Evolutionary conservation across 176 grass and related monocot species (phyloP), one percentile per base, ranked within the genome.

Genomic region (Musa itinerans): DNA sequence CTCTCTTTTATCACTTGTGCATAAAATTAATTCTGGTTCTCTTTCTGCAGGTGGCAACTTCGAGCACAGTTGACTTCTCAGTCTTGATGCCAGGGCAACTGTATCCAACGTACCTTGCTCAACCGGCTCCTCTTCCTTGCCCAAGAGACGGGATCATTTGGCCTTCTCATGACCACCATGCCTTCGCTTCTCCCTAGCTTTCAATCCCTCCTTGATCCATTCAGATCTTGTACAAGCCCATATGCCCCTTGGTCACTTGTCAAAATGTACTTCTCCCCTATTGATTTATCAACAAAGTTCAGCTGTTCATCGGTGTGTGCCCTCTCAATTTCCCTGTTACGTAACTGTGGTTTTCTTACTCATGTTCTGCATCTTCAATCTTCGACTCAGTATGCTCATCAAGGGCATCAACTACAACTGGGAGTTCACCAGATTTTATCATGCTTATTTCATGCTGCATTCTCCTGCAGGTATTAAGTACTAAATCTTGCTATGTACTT

Each of bases 81-180:
- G 77, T 79, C 16, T 70, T 79, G 66, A 79, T 79, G 77, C 77
- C 77, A 6, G 77, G 77, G 10, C 65, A 59, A 52, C 19, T 4
- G 27, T 79, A 58, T 69, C 77, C 77, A 27, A 79, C 77, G 12
- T 79, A 56, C 66, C 24, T 79, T 17, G 77, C 77, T 56, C 77
- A 70, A 10, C 77, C 53, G 48, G 52, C 77, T 57, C 77, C 77
- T 59, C 77, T 58, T 51, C 77, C 77, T 2, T 79, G 77, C 65
- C 52, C 66, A 58, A 69, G 77, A 59, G 77, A 79, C 17, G 77
- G 53, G 1, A 70, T 79, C 8, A 23, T 12, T 26, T 71, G 77
- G 77, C 77, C 77, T 14, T 25, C 65, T 51, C 57, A 76, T 64
- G 34, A 76, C 8, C 9, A 50, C 8, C 10, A 34, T 76, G 57